These are phyloP conservation scores for Acer negundo DNA, from an alignment of 345 rosid species.

Conservation along the genomic window DNA sequence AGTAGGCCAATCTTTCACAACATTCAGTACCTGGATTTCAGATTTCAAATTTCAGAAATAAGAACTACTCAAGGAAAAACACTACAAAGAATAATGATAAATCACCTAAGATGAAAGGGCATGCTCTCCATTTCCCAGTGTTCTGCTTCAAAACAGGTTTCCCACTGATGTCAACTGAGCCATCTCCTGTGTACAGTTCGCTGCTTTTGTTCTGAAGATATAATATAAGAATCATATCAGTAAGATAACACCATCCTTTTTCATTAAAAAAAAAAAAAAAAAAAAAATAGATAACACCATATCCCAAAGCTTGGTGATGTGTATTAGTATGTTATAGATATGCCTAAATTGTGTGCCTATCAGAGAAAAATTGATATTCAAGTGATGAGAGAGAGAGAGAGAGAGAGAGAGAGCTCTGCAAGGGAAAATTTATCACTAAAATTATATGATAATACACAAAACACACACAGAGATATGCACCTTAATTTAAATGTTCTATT, in stretches of 20 bases:
- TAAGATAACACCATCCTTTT: too few relatives aligned
- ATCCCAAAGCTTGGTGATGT: neutral
- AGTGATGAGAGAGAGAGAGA: too few relatives aligned
- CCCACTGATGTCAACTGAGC: constrained; percentile 79
- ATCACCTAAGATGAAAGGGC: constrained; percentile 87
- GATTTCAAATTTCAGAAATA: constrained; percentile 18
- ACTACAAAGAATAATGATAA: constrained; percentile 1
- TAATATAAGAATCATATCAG: constrained; percentile 5
- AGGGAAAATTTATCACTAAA: too few relatives aligned
- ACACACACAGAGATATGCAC: too few relatives aligned
- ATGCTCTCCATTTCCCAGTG: constrained; percentile 95
- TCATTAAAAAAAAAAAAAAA: too few relatives aligned
- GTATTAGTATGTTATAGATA: too few relatives aligned
- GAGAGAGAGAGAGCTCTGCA: too few relatives aligned
- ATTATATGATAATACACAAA: too few relatives aligned
- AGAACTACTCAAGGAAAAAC: neutral
- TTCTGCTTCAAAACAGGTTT: constrained; percentile 73
- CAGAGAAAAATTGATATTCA: too few relatives aligned
- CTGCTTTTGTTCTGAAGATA: constrained; percentile 39
- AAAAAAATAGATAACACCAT: neutral
- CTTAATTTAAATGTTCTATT: too few relatives aligned
- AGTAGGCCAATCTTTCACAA: constrained; percentile 91
- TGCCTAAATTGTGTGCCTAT: too few relatives aligned
- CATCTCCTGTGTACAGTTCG: constrained; percentile 77
- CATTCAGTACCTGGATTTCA: constrained; percentile 71